A percentile compares a stretch with the other conserved stretches of the same genome.
Conservation (phyloP, 345 rosid genomes). For the Lagerstroemia speciosa region DNA sequence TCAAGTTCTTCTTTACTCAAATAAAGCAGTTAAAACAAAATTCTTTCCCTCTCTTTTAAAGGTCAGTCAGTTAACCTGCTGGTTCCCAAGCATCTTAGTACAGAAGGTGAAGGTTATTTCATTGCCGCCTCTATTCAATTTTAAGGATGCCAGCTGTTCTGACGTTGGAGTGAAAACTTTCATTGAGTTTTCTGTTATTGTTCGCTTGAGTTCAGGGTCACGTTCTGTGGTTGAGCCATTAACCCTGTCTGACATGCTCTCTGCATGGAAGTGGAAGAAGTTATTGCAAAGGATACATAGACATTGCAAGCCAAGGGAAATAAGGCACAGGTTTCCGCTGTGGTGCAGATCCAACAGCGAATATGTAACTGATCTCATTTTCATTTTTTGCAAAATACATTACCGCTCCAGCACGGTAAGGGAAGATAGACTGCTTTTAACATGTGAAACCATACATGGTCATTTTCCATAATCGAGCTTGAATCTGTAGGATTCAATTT, state of each 20-base stretch:
- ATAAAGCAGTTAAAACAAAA: not conserved
- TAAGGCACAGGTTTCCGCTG: not conserved
- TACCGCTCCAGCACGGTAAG: not conserved
- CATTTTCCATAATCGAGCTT: not conserved
- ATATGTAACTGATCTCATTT: not conserved
- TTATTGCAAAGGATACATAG: not conserved
- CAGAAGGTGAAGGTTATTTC: constrained; percentile 66
- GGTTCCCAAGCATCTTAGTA: constrained; percentile 80
- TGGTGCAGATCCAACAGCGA: not conserved
- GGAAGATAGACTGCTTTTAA: not conserved
- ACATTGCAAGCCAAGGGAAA: not conserved
- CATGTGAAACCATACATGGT: not conserved
- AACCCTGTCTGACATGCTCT: not conserved
- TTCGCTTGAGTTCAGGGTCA: not conserved
- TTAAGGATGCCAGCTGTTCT: constrained; percentile 67
- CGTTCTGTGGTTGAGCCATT: not conserved
- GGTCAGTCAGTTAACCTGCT: constrained; percentile 43
- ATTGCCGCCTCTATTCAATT: constrained; percentile 73
- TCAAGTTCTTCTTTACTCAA: not conserved
- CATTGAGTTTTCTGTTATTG: constrained; percentile 21
- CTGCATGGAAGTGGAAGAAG: not conserved
- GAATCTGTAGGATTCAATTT: not conserved
- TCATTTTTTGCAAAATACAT: not conserved
- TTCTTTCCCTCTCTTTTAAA: not conserved
- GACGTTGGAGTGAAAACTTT: constrained; percentile 70